Evolutionary conservation across 768 basidiomycete species (phyloP).

Genomic region (Trichaptum fuscoviolaceum): DNA sequence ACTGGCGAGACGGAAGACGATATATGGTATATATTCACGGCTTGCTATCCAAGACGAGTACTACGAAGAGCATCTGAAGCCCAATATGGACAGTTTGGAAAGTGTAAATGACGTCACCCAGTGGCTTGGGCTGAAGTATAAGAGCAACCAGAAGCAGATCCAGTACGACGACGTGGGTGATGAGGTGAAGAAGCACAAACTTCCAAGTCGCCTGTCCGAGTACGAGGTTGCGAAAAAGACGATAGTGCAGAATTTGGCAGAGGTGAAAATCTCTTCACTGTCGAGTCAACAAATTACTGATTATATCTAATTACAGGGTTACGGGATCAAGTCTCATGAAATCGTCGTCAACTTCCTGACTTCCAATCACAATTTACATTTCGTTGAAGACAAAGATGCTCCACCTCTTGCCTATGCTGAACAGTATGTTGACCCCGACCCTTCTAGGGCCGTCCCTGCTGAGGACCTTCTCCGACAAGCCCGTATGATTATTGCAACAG

Average conservation of each 20-base stretch:
- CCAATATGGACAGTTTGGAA: conserved; percentile 76
- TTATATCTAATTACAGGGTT: conserved; percentile 50
- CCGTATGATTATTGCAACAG: conserved; percentile 80
- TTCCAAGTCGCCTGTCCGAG: conserved; percentile 76
- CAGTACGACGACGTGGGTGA: conserved; percentile 72
- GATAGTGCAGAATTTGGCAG: conserved; percentile 68
- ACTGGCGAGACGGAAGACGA: conserved; percentile 60
- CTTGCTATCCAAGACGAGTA: conserved; percentile 69
- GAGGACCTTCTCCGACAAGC: conserved; percentile 71
- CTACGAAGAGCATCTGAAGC: conserved; percentile 63
- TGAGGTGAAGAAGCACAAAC: conserved; percentile 58
- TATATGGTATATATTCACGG: conserved; percentile 61
- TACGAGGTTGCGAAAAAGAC: conserved; percentile 84
- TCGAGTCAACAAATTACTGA: conserved; percentile 8
- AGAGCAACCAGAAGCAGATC: conserved; percentile 65
- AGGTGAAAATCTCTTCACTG: conserved; percentile 43
- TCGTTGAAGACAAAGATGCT: conserved; percentile 77
- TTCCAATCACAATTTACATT: conserved; percentile 47
- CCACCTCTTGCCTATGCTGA: conserved; percentile 80
- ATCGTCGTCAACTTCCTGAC: conserved; percentile 80
- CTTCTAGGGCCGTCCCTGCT: conserved; percentile 46
- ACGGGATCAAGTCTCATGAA: conserved; percentile 77
- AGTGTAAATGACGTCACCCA: conserved; percentile 86
- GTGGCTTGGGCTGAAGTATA: conserved; percentile 85
- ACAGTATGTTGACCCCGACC: conserved; percentile 73